A percentile compares a stretch with the other conserved stretches of the same genome.
Conservation (phyloP, 75 land plant species). For the Pseudotsuga menziesii region DNA sequence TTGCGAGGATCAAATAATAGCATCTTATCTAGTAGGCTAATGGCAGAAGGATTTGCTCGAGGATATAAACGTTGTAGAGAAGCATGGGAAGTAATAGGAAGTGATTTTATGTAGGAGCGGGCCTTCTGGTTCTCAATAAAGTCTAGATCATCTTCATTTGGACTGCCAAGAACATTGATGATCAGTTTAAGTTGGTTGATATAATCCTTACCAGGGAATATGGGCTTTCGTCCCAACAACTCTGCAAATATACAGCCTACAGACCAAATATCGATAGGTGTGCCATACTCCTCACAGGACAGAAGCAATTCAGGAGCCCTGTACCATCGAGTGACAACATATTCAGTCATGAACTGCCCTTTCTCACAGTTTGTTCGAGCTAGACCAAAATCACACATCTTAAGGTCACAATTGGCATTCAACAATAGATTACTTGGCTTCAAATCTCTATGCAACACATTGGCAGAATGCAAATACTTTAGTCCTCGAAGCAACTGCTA, state of each 20-base stretch:
- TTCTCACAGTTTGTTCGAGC: constrained; percentile 77
- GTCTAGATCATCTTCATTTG: constrained; percentile 59
- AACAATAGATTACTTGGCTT: constrained; percentile 93
- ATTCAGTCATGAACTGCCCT: constrained; percentile 88
- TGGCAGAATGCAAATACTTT: constrained; percentile 76
- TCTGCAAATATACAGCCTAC: constrained; percentile 98
- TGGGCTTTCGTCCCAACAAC: constrained; percentile 72
- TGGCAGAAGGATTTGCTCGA: constrained; percentile 70
- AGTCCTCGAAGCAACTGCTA: constrained; percentile 41
- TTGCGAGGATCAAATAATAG: constrained; percentile 81
- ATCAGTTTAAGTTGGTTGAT: constrained; percentile 74
- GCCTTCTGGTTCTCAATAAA: constrained; percentile 77
- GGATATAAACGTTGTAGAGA: constrained; percentile 61
- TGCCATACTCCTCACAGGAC: constrained; percentile 85
- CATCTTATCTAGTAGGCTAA: constrained; percentile 78
- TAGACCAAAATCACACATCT: constrained; percentile 96
- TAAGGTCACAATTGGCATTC: constrained; percentile 95
- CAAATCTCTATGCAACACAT: constrained; percentile 81
- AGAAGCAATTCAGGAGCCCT: constrained; percentile 91
- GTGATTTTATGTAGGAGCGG: constrained; percentile 57
- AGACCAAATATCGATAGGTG: constrained; percentile 97
- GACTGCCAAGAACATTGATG: constrained; percentile 70
- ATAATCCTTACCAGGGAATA: constrained; percentile 90
- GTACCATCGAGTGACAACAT: constrained; percentile 98
- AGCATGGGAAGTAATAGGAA: constrained; percentile 52